Percentiles rank a stretch among this genome's conserved stretches.
Conservation (phyloP, 768 basidiomycete genomes). For the Plicaturopsis crispa region DNA sequence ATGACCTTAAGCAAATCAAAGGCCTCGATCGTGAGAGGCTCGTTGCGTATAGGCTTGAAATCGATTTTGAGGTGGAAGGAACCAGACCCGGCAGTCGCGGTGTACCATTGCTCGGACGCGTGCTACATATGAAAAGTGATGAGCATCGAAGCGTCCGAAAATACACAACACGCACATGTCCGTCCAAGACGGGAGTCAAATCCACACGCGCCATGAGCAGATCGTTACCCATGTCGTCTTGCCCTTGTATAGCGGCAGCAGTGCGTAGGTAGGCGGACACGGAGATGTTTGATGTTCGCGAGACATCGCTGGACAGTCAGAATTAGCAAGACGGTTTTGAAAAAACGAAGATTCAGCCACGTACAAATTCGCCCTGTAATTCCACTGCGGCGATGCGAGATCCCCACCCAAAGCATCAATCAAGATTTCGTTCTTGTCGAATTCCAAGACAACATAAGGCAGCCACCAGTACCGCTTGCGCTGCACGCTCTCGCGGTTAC, state of each 20-base stretch:
- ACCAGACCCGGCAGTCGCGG: slow-evolving; percentile 75
- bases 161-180: slow-evolving; percentile 43
- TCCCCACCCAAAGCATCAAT: slow-evolving; percentile 97
- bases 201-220: slow-evolving; percentile 90
- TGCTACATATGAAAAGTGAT: too few relatives aligned
- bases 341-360: slow-evolving; percentile 25
- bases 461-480: slow-evolving; percentile 94
- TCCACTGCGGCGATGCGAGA: slow-evolving; percentile 85
- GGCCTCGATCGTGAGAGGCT: slow-evolving; percentile 87
- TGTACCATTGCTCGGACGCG: slow-evolving; percentile 88
- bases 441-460: slow-evolving; percentile 95
- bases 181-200: slow-evolving; percentile 76
- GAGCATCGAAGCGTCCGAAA: too few relatives aligned
- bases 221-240: slow-evolving; percentile 97
- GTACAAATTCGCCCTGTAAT: slow-evolving; percentile 92
- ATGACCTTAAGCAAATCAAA: slow-evolving; percentile 98
- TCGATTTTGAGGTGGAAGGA: slow-evolving; percentile 95
- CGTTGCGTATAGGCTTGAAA: slow-evolving; percentile 81
- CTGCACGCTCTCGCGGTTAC: slow-evolving; percentile 87
- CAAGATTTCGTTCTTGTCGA: slow-evolving; percentile 95
- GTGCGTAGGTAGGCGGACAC: slow-evolving; percentile 91
- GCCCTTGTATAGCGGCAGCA: slow-evolving; percentile 57
- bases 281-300: slow-evolving; percentile 85
- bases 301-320: slow-evolving; percentile 69
- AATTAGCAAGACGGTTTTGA: slow-evolving; percentile 3